phyloP scores from a whole-genome alignment of 352 stramenopile genomes.

The Phytophthora capsici region DNA sequence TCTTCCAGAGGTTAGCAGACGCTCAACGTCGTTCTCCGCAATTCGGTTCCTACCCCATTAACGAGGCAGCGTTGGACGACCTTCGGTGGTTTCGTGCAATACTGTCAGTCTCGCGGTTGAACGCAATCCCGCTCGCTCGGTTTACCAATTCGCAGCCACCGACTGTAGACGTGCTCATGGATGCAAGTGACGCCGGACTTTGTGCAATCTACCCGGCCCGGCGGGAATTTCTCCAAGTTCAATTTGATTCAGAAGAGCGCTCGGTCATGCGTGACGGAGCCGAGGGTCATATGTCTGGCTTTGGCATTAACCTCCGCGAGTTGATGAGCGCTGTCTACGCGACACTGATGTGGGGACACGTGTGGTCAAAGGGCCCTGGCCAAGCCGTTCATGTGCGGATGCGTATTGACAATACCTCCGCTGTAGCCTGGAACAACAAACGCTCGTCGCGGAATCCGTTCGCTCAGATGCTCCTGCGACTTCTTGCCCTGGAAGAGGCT shows the following conservation, averaged over 20 bases:
- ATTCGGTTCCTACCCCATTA: too few relatives aligned
- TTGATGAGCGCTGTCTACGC: slow-evolving; percentile 4
- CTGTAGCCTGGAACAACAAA: slow-evolving; percentile 10
- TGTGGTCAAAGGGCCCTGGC: neutral
- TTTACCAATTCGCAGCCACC: slow-evolving; percentile 11
- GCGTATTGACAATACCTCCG: slow-evolving; percentile 11
- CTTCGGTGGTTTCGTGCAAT: slow-evolving; percentile 13
- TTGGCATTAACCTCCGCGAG: slow-evolving; percentile 5
- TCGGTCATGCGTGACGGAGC: too few relatives aligned
- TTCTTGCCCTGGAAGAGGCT: slow-evolving; percentile 6
- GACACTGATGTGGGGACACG: neutral
- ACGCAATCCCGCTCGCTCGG: slow-evolving; percentile 5
- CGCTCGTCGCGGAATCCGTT: slow-evolving; percentile 9
- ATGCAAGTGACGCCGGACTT: slow-evolving; percentile 9
- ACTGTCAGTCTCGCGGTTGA: neutral
- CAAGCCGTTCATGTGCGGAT: neutral
- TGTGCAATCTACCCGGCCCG: slow-evolving; percentile 1
- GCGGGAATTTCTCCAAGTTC: neutral
- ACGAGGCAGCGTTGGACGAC: neutral
- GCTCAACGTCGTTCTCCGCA: neutral
- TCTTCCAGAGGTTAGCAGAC: slow-evolving; percentile 10
- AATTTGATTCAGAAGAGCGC: neutral
- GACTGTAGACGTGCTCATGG: slow-evolving; percentile 9
- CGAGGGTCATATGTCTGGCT: too few relatives aligned
- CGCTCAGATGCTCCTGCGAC: slow-evolving; percentile 7